Conservation (phyloP, 768 basidiomycete genomes). For the Psilocybe azurescens region DNA sequence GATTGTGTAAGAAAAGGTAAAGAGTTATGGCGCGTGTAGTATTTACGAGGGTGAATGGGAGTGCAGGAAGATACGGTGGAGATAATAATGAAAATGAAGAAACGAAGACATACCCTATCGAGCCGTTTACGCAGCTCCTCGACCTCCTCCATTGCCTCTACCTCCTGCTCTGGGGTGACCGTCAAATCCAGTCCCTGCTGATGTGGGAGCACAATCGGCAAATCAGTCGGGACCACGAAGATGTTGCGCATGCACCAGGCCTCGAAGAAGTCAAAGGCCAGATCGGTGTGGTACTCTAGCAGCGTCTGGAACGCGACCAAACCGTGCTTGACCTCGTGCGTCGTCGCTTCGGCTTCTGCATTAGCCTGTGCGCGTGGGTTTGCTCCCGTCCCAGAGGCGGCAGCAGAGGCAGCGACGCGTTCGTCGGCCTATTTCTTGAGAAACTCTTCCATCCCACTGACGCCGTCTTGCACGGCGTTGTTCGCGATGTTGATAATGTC, state of each 20-base stretch:
- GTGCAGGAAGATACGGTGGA: neutral
- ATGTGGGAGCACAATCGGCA: conserved; percentile 78
- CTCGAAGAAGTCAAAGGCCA: conserved; percentile 92
- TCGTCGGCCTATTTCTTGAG: conserved; percentile 76
- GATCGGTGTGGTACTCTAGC: conserved; percentile 85
- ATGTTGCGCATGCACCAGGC: conserved; percentile 90
- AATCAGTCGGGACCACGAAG: conserved; percentile 72
- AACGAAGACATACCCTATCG: conserved; percentile 57
- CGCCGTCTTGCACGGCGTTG: conserved; percentile 76
- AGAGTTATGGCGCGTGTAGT: neutral
- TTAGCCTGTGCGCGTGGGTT: conserved; percentile 6
- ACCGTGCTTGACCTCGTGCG: conserved; percentile 78
- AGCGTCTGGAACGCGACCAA: conserved; percentile 88
- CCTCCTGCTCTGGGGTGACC: conserved; percentile 58
- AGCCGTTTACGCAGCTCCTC: conserved; percentile 70
- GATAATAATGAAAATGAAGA: conserved; percentile 9
- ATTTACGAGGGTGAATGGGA: neutral
- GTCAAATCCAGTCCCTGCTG: conserved; percentile 76
- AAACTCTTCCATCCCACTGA: conserved; percentile 82
- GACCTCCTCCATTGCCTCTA: conserved; percentile 68
- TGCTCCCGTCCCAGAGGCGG: too few species aligned
- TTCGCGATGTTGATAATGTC: conserved; percentile 87
- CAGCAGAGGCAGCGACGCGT: conserved; percentile 44
- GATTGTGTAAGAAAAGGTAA: neutral
- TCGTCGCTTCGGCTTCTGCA: conserved; percentile 58